Percentiles rank a stretch among this genome's conserved stretches.
These are phyloP conservation scores for Huntiella decipiens DNA, from an alignment of 2,329 filamentous ascomycete species.

Conservation along the genomic window DNA sequence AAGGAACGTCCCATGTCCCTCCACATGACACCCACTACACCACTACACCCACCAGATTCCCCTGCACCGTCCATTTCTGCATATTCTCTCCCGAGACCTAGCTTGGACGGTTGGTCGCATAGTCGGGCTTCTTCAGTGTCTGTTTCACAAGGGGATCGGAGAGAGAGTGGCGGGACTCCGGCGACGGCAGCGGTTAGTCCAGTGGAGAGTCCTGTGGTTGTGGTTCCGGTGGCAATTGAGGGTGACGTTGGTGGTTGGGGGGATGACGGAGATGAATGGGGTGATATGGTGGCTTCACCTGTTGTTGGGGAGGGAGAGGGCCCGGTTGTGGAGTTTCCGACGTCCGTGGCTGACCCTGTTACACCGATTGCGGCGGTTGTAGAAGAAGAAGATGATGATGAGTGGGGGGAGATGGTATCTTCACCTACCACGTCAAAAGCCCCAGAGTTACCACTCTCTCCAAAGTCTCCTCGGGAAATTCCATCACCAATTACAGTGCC, in stretches of 20 bases:
- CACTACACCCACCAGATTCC: neutral
- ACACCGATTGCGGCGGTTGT: neutral
- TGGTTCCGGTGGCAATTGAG: too few species aligned
- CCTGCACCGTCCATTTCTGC: neutral
- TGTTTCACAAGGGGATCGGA: too few species aligned
- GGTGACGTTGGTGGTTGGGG: conserved; percentile 8
- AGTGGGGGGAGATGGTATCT: conserved; percentile 41
- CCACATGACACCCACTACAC: neutral
- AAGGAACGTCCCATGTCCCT: neutral
- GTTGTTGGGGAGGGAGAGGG: neutral
- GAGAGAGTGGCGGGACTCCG: too few species aligned
- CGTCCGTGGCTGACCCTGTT: too few species aligned
- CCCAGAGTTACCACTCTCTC: neutral
- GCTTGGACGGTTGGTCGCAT: too few species aligned
- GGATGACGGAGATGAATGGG: conserved; percentile 36
- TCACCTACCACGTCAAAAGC: neutral
- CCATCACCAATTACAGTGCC: conserved; percentile 4
- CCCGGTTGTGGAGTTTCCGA: neutral
- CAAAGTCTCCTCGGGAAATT: neutral
- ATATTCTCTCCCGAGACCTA: too few species aligned
- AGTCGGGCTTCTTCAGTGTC: too few species aligned
- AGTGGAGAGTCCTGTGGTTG: too few species aligned
- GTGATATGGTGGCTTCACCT: conserved; percentile 32
- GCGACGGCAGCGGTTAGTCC: too few species aligned
- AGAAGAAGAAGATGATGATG: conserved; percentile 26